These are phyloP conservation scores for Colletotrichum melonis DNA, from an alignment of 2,329 filamentous ascomycete genomes.

Conservation along the genomic window DNA sequence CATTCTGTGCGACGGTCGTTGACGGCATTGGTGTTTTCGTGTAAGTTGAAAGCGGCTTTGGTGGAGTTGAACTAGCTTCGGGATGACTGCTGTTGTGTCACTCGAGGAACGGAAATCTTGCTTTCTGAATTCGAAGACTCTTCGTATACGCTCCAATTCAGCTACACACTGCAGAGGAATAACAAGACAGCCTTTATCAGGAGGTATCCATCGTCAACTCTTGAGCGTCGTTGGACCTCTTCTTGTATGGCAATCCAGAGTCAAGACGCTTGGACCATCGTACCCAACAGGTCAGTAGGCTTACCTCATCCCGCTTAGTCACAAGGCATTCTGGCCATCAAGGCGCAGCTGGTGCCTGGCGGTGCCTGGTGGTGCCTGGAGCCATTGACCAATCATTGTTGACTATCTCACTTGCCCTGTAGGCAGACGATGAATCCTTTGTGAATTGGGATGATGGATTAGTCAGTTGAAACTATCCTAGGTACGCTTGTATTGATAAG, in stretches of 20 bases:
- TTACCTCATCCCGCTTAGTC: background rate
- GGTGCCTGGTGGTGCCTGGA: conserved; percentile 18
- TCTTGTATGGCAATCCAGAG: conserved; percentile 3
- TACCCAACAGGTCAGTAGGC: background rate
- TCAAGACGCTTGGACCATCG: background rate
- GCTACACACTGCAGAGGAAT: too few relatives aligned
- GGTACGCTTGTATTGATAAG: background rate
- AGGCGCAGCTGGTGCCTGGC: conserved; percentile 12
- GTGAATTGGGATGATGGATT: background rate
- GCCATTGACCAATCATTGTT: background rate
- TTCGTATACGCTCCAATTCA: background rate
- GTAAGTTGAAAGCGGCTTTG: background rate
- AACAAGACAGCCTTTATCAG: background rate
- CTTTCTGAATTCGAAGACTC: background rate
- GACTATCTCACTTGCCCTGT: background rate
- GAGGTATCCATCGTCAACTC: background rate
- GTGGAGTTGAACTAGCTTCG: background rate
- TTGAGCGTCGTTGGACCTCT: background rate
- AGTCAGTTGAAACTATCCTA: background rate
- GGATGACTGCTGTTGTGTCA: background rate
- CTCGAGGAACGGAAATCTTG: background rate
- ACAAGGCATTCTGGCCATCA: background rate
- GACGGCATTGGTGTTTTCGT: background rate
- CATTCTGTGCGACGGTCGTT: background rate
- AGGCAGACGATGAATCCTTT: background rate